A percentile compares a stretch with the other conserved stretches of the same genome.
Evolutionary conservation across 2,329 filamentous ascomycete genomes (phyloP).

Genomic region (Sclerotinia sclerotiorum): DNA sequence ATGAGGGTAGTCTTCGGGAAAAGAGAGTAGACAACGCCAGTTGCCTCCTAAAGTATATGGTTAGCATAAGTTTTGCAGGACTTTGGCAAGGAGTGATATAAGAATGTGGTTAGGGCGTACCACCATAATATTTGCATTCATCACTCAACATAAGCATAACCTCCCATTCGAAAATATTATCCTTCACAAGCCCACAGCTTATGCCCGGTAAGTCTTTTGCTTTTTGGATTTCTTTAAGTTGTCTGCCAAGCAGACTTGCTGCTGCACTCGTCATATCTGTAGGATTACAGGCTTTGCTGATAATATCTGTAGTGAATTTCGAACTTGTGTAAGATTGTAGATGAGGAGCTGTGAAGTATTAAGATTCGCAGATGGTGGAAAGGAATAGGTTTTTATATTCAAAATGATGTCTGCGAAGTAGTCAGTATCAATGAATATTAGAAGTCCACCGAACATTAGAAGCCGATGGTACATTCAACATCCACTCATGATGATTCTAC

Average conservation of each 20-base stretch:
- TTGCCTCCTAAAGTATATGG: conserved; percentile 68
- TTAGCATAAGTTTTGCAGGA: conserved; percentile 59
- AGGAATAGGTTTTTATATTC: neutral
- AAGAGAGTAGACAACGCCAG: conserved; percentile 81
- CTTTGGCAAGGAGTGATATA: neutral
- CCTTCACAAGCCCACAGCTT: conserved; percentile 82
- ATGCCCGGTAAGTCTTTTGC: conserved; percentile 92
- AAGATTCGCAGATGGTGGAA: conserved; percentile 1
- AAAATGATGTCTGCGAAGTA: neutral
- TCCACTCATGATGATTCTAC: neutral
- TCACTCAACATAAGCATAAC: conserved; percentile 98
- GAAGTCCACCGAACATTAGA: neutral
- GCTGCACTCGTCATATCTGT: conserved; percentile 42
- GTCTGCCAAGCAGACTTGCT: conserved; percentile 73
- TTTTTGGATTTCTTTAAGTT: conserved; percentile 91
- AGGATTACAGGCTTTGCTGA: neutral
- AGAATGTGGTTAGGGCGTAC: conserved; percentile 51
- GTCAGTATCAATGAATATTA: neutral
- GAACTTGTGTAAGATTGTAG: neutral
- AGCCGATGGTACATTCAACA: neutral
- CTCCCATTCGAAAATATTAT: conserved; percentile 96
- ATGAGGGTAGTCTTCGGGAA: conserved; percentile 83
- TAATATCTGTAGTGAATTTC: neutral
- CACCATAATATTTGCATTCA: conserved; percentile 74
- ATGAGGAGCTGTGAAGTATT: neutral